Conservation (phyloP, 768 basidiomycete genomes). For the Leccinum longicurvipes region DNA sequence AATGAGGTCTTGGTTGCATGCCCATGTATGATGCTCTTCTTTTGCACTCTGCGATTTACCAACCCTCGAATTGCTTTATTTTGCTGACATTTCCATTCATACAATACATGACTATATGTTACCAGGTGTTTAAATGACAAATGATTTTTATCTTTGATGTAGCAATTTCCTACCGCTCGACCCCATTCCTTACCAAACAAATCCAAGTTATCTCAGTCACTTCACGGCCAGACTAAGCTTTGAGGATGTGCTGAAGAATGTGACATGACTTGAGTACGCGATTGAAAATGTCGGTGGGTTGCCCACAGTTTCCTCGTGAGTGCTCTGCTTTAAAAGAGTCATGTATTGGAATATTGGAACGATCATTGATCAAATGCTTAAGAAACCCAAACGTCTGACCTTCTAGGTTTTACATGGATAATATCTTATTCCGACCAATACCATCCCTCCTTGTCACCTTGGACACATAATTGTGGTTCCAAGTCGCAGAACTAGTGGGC, state of each 20-base stretch:
- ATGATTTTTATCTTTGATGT: not conserved
- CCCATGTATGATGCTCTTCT: conserved; percentile 6
- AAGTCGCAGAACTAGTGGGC: not conserved
- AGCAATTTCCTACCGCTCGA: not conserved
- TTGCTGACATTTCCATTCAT: conserved; percentile 11
- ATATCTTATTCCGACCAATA: conserved; percentile 3
- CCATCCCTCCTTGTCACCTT: not conserved
- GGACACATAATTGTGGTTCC: not conserved
- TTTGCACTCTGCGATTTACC: conserved; percentile 6
- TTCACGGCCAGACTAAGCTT: not conserved
- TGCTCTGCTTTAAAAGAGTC: not conserved
- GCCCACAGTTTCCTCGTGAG: conserved; percentile 2
- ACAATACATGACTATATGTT: not conserved
- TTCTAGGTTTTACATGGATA: not conserved
- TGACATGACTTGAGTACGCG: not conserved
- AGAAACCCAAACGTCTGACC: not conserved
- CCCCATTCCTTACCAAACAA: not conserved
- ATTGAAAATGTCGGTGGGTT: not conserved
- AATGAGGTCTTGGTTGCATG: conserved; percentile 41
- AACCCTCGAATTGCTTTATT: conserved; percentile 5
- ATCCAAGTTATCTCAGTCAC: not conserved
- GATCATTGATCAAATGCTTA: not conserved
- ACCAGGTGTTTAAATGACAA: not conserved
- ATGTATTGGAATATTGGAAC: not conserved
- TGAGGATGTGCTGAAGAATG: not conserved